These are phyloP conservation scores for Pycnococcus provasolii DNA, from an alignment of 139 green algal genomes.

Conservation along the genomic window DNA sequence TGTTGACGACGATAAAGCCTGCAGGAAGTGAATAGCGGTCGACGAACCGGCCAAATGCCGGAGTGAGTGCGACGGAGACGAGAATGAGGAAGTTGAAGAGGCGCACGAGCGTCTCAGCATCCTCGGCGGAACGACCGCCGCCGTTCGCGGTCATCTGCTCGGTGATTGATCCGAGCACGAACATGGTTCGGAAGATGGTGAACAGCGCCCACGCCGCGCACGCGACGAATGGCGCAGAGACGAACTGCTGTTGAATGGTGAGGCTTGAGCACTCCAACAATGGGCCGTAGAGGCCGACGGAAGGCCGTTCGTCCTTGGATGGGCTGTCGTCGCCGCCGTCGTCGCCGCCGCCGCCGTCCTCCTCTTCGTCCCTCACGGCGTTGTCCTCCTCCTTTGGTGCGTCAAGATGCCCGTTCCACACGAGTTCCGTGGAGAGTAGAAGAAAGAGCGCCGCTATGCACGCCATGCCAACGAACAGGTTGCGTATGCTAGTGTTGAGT, in stretches of 20 bases:
- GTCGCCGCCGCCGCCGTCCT: too few species aligned
- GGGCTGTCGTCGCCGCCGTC: too few species aligned
- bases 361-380: too few species aligned
- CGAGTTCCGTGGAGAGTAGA: too few species aligned
- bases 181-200: not conserved
- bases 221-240: not conserved
- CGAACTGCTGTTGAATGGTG: not conserved
- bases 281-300: too few species aligned
- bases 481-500: too few species aligned
- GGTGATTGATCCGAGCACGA: not conserved
- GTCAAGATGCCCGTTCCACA: too few species aligned
- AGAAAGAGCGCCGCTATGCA: too few species aligned
- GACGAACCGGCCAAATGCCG: conserved; percentile 1
- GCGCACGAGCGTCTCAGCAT: not conserved
- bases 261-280: too few species aligned
- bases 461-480: too few species aligned
- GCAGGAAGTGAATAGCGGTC: not conserved
- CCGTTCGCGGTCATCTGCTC: conserved; percentile 8
- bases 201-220: not conserved
- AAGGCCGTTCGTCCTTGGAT: too few species aligned
- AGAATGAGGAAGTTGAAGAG: conserved; percentile 15
- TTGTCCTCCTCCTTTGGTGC: too few species aligned
- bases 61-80: not conserved
- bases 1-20: not conserved
- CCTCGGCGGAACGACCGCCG: not conserved